Evolutionary conservation across 331 rosid species (phyloP), one percentile per base, ranked within the genome.

Genomic region (Acacia pycnantha): DNA sequence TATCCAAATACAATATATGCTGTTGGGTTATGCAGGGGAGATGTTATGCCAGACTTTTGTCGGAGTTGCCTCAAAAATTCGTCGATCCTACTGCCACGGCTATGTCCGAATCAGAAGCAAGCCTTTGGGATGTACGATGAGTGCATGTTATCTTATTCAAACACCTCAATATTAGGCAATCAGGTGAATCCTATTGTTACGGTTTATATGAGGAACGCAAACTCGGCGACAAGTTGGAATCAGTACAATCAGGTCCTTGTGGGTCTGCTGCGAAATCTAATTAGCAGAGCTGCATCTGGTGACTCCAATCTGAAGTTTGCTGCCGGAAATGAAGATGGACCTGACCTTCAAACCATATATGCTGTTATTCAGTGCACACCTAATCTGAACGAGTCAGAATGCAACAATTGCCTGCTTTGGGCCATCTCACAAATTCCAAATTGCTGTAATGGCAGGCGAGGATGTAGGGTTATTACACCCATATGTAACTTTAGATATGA

Each of bases 21-120:
- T 0, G 80, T 87, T 13, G 95, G 88, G 1, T 76, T 85, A 6
- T 91, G 93, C 31, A 79, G 86, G 77, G 90, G 89, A 6, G 91
- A 89, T 41, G 1, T 77, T n/a, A 46, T 31, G 14, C 48, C 41
- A 4, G 80, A 70, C 11, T 69, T 37, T 0, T 89, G 93, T 70
- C 86, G 29, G 0, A 71, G 16, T 6, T 87, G 91, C 43, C 88
- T 92, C 35, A 46, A 73, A 11, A 16, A 72, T 51, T 74, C 90
- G 0, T 64, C 44, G 10, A 26, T 21, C 1, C 86, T 91, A 46
- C 69, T 92, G 47, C 72, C 69, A 6, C 4, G 26, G 46, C 9
- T 13, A 7, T 83, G 85, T 73, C 76, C 81, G 48, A 29, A 77
- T 50, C 66, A 6, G 9, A 83, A 80, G 66, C 78, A 83, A 13